A percentile compares a stretch with the other conserved stretches of the same genome.
These are phyloP conservation scores for Lasiodiplodia hormozganensis DNA, from an alignment of 2,329 filamentous ascomycete genomes.

Conservation along the genomic window DNA sequence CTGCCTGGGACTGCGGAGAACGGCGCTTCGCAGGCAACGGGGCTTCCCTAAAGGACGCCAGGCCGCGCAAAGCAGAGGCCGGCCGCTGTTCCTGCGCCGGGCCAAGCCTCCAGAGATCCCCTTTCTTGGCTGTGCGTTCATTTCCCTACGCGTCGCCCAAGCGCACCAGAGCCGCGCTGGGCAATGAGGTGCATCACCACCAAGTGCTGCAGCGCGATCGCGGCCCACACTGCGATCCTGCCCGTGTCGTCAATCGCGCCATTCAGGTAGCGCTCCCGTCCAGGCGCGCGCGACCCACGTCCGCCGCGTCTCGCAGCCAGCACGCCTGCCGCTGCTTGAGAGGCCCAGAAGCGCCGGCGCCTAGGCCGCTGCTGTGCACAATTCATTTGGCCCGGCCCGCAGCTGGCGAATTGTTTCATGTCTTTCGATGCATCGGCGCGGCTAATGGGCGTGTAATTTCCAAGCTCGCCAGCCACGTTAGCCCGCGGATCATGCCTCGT, in stretches of 20 bases:
- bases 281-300: slow-evolving; percentile 4
- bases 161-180: neutral
- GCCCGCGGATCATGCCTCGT: slow-evolving; percentile 11
- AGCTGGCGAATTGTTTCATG: slow-evolving; percentile 26
- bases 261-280: slow-evolving; percentile 18
- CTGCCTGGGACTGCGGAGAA: slow-evolving; percentile 17
- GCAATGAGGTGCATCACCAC: neutral
- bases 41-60: slow-evolving; percentile 19
- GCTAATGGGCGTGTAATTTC: slow-evolving; percentile 24
- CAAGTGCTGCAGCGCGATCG: slow-evolving; percentile 10
- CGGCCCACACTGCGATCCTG: slow-evolving; percentile 15
- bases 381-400: slow-evolving; percentile 22
- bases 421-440: slow-evolving; percentile 22
- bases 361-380: neutral
- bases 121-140: slow-evolving; percentile 20
- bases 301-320: neutral
- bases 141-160: slow-evolving; percentile 6
- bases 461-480: slow-evolving; percentile 13
- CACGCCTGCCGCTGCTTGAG: neutral
- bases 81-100: slow-evolving; percentile 16
- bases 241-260: slow-evolving; percentile 19
- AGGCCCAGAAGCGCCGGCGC: neutral
- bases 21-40: slow-evolving; percentile 25
- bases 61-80: slow-evolving; percentile 4
- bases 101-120: slow-evolving; percentile 16